A percentile compares a stretch with the other conserved stretches of the same genome.
Conservation (phyloP, 441 rosid genomes). For the California macrophylla region DNA sequence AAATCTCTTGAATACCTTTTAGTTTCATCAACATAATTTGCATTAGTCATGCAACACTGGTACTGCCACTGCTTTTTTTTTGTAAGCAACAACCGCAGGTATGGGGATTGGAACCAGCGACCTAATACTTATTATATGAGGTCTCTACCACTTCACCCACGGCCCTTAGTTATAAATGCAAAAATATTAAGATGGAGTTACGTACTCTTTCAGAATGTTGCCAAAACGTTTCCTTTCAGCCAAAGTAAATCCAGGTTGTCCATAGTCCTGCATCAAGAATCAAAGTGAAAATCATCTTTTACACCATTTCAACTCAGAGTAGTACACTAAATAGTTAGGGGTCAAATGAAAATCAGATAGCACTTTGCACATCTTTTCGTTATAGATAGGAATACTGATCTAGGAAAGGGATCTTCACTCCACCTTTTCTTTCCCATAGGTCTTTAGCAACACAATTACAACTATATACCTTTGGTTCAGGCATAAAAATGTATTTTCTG, state of each 20-base stretch:
- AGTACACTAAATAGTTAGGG: conserved; percentile 2
- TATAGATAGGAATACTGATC: neutral
- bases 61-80: too few species aligned
- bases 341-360: neutral
- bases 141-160: too few species aligned
- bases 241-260: conserved; percentile 94
- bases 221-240: conserved; percentile 86
- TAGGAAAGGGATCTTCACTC: neutral
- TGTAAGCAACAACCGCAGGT: too few species aligned
- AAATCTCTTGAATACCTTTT: too few species aligned
- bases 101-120: too few species aligned
- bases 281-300: conserved; percentile 12
- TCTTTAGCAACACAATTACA: neutral
- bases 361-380: neutral
- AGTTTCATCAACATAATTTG: too few species aligned
- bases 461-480: neutral
- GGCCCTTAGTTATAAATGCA: conserved; percentile 12
- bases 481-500: neutral
- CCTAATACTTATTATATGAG: too few species aligned
- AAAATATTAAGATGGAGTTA: conserved; percentile 12
- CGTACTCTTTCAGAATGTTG: conserved; percentile 62
- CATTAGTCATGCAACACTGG: too few species aligned
- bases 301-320: neutral
- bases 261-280: conserved; percentile 54
- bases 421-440: neutral